Conservation (phyloP, 176 grass and related monocot genomes). For the Hyparrhenia diplandra region DNA sequence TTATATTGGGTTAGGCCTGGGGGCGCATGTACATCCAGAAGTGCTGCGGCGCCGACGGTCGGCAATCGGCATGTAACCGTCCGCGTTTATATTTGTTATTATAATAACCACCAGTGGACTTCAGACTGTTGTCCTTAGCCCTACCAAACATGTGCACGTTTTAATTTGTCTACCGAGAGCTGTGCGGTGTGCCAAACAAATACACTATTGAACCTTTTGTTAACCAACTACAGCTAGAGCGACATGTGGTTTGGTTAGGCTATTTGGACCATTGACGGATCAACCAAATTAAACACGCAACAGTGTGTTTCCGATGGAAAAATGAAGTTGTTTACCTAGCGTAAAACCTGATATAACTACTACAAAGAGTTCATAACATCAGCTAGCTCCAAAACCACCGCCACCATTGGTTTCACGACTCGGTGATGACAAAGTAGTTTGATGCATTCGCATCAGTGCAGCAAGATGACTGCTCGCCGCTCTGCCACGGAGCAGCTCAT, state of each 20-base stretch:
- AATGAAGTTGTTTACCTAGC: no score
- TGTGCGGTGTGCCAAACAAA: background rate
- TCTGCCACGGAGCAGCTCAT: no score
- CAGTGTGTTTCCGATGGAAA: no score
- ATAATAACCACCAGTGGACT: background rate
- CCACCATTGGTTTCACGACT: no score
- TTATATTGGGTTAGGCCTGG: background rate
- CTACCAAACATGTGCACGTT: slow-evolving; percentile 3
- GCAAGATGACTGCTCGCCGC: no score
- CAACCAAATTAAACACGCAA: background rate
- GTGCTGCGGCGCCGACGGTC: background rate
- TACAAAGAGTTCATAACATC: no score
- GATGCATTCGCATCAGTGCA: no score
- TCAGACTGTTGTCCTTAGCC: background rate
- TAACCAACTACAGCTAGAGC: background rate
- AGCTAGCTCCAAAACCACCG: no score
- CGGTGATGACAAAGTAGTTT: no score
- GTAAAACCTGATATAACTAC: no score
- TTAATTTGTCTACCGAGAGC: background rate
- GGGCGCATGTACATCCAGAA: background rate
- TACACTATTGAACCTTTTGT: background rate
- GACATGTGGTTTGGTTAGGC: background rate
- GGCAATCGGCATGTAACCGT: slow-evolving; percentile 5
- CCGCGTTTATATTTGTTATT: background rate
- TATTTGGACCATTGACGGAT: background rate